These are phyloP conservation scores for Solanum gandarillasii DNA, from an alignment of 257 asterid species.

Conservation along the genomic window DNA sequence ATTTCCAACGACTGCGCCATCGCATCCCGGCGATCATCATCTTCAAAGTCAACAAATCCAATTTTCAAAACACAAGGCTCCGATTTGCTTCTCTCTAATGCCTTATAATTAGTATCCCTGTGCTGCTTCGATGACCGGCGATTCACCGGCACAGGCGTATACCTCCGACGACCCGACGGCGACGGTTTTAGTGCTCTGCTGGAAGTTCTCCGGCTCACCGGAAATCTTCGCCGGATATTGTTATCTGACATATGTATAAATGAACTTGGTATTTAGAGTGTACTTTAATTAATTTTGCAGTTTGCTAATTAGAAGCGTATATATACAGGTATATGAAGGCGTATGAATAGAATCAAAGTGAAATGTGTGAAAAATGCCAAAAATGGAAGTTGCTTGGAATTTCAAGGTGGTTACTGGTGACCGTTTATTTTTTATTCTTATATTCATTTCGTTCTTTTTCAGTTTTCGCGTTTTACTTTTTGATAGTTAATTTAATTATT, in stretches of 20 bases:
- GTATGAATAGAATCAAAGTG: background rate
- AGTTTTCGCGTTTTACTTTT: too few relatives aligned
- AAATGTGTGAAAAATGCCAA: background rate
- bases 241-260: slow-evolving; percentile 24
- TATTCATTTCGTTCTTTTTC: background rate
- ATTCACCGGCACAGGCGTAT: background rate
- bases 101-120: background rate
- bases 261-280: background rate
- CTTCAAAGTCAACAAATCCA: background rate
- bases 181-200: slow-evolving; percentile 8
- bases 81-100: slow-evolving; percentile 30
- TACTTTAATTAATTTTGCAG: background rate
- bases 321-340: background rate
- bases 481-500: too few relatives aligned
- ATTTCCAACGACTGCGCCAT: slow-evolving; percentile 17
- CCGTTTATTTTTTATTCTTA: background rate
- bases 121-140: slow-evolving; percentile 5
- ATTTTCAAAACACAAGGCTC: slow-evolving; percentile 25
- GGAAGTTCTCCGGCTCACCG: slow-evolving; percentile 28
- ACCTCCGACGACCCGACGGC: slow-evolving; percentile 2
- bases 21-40: background rate
- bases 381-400: background rate
- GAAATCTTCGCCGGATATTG: slow-evolving; percentile 19
- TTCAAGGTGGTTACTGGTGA: background rate
- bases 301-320: background rate